Percentiles rank a stretch among this genome's conserved stretches.
Conservation (phyloP, 768 basidiomycete genomes). For the Daedaleopsis nitida region DNA sequence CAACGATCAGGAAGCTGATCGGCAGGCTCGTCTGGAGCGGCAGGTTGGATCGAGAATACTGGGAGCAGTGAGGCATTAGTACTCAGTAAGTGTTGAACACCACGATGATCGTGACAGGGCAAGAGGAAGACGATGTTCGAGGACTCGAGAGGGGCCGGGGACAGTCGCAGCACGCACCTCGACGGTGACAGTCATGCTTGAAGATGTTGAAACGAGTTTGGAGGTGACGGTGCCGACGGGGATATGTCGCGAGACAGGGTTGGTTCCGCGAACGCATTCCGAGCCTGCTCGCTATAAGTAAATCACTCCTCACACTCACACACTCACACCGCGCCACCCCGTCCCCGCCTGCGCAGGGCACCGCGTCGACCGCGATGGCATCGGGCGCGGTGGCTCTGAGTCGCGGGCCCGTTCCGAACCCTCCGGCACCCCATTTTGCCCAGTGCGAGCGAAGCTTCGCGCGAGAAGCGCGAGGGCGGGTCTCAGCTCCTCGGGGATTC, state of each 20-base stretch:
- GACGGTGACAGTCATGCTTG: neutral
- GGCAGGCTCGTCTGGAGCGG: conserved; percentile 14
- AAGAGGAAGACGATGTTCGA: neutral
- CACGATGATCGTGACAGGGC: neutral
- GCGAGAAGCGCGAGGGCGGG: no score
- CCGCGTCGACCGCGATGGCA: no score
- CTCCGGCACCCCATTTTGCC: no score
- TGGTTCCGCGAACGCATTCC: no score
- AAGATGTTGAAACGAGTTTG: neutral
- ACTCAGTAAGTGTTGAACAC: neutral
- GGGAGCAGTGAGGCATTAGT: neutral
- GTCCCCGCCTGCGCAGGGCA: no score
- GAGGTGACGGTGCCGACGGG: neutral
- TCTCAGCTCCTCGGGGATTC: no score
- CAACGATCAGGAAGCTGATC: conserved; percentile 33
- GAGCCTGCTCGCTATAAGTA: no score
- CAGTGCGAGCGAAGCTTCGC: no score
- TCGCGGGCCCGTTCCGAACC: no score
- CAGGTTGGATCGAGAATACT: conserved; percentile 11
- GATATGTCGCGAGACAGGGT: neutral
- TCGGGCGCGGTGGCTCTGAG: no score
- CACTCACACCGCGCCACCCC: no score
- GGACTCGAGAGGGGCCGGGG: neutral
- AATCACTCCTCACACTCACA: no score
- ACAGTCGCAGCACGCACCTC: neutral